Percentiles rank a stretch among this genome's conserved stretches.
Conservation (phyloP, 805 yeast genomes). For the Alloascoidea africana region DNA sequence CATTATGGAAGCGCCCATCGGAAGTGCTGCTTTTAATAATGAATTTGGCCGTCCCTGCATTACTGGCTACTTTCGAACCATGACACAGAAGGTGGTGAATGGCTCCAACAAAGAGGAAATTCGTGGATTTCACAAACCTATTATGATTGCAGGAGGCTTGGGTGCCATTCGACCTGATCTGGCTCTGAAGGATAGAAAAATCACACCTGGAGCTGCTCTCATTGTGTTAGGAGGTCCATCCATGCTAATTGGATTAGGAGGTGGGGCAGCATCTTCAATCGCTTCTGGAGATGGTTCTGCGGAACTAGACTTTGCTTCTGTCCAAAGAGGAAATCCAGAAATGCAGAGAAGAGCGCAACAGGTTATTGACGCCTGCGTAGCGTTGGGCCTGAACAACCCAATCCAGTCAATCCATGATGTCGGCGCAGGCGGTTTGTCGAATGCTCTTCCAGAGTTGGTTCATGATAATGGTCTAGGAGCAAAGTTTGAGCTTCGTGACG, state of each 20-base stretch:
- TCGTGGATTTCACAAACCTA: slow-evolving; percentile 97
- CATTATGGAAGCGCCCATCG: slow-evolving; percentile 94
- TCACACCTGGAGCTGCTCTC: slow-evolving; percentile 83
- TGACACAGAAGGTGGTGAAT: slow-evolving; percentile 64
- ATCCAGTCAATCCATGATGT: slow-evolving; percentile 96
- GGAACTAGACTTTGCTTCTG: slow-evolving; percentile 94
- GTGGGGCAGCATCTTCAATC: slow-evolving; percentile 97
- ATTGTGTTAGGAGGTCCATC: slow-evolving; percentile 96
- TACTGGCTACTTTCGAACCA: slow-evolving; percentile 90
- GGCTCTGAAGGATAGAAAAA: slow-evolving; percentile 73
- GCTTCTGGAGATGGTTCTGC: slow-evolving; percentile 96
- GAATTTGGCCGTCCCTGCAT: slow-evolving; percentile 98
- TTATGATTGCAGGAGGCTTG: slow-evolving; percentile 98
- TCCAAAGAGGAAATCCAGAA: slow-evolving; percentile 98
- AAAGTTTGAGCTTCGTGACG: slow-evolving; percentile 75
- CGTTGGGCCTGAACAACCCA: slow-evolving; percentile 63
- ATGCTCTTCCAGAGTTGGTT: slow-evolving; percentile 93
- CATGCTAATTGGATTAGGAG: slow-evolving; percentile 97
- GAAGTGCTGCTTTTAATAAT: slow-evolving; percentile 95
- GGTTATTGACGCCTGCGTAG: slow-evolving; percentile 88
- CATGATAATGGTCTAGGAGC: slow-evolving; percentile 97
- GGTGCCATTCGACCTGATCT: slow-evolving; percentile 92
- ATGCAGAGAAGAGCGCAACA: slow-evolving; percentile 98
- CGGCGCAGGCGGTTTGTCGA: slow-evolving; percentile 98
- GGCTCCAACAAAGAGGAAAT: slow-evolving; percentile 50